A percentile compares a stretch with the other conserved stretches of the same genome.
These are phyloP conservation scores for Lachancea nothofagi DNA, from an alignment of 805 yeast species.

Conservation along the genomic window DNA sequence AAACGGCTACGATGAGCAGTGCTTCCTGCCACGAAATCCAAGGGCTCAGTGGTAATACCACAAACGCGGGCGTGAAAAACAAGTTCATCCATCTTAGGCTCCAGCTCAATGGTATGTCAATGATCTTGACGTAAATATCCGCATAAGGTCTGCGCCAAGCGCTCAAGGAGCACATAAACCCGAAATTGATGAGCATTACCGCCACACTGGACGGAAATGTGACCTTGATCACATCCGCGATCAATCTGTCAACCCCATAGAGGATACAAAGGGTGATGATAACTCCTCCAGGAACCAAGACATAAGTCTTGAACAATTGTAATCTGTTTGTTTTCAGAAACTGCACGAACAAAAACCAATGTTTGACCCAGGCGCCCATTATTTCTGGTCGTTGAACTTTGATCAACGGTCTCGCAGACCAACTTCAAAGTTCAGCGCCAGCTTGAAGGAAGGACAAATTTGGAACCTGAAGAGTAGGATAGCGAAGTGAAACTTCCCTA, in stretches of 20 bases:
- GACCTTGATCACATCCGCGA: slow-evolving; percentile 17
- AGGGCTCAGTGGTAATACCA: slow-evolving; percentile 62
- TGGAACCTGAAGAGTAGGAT: too few relatives aligned
- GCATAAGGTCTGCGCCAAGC: slow-evolving; percentile 15
- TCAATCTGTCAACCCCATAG: slow-evolving; percentile 21
- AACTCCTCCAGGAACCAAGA: slow-evolving; percentile 18
- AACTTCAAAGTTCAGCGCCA: too few relatives aligned
- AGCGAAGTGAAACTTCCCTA: too few relatives aligned
- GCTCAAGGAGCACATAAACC: slow-evolving; percentile 16
- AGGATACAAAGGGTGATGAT: slow-evolving; percentile 16
- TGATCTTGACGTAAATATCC: slow-evolving; percentile 15
- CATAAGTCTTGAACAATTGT: slow-evolving; percentile 16
- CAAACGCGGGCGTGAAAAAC: slow-evolving; percentile 73
- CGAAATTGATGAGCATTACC: slow-evolving; percentile 22
- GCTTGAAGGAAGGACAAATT: too few relatives aligned
- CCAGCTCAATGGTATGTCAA: slow-evolving; percentile 62
- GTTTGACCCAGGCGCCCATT: slow-evolving; percentile 3
- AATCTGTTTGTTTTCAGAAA: slow-evolving; percentile 11
- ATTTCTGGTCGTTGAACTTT: neutral
- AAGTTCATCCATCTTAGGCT: slow-evolving; percentile 71
- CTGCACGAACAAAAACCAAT: slow-evolving; percentile 14
- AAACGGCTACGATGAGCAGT: slow-evolving; percentile 67
- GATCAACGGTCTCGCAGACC: too few relatives aligned
- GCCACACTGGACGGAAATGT: slow-evolving; percentile 23
- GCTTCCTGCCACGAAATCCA: slow-evolving; percentile 63